A percentile compares a stretch with the other conserved stretches of the same genome.
These are phyloP conservation scores for Podospora tetraspora DNA, from an alignment of 495 filamentous ascomycete genomes.

Conservation along the genomic window DNA sequence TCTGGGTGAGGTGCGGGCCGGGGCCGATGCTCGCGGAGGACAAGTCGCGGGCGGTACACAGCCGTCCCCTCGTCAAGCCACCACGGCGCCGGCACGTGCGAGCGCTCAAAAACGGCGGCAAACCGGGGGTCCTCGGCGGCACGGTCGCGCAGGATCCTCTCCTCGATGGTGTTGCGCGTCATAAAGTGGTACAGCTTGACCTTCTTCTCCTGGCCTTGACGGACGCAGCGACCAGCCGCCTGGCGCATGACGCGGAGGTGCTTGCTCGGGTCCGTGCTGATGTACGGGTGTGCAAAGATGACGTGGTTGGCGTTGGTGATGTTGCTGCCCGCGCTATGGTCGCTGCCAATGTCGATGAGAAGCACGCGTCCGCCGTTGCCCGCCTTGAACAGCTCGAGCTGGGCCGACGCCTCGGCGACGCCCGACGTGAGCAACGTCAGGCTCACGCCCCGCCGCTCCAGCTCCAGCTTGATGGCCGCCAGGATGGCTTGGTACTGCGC, in stretches of 20 bases:
- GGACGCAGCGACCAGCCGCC: constrained; percentile 62
- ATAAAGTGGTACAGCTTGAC: constrained; percentile 70
- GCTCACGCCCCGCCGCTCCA: not conserved
- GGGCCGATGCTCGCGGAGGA: not conserved
- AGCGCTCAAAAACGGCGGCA: not conserved
- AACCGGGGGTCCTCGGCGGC: not conserved
- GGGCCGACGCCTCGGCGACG: not conserved
- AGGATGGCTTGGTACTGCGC: constrained; percentile 27
- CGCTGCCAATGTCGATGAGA: constrained; percentile 59
- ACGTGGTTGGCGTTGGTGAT: constrained; percentile 71
- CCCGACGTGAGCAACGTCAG: not conserved
- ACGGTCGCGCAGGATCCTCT: constrained; percentile 53
- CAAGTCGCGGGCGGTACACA: not conserved
- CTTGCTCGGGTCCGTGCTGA: constrained; percentile 45
- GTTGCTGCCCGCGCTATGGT: constrained; percentile 67
- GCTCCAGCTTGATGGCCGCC: constrained; percentile 18
- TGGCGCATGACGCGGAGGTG: constrained; percentile 62
- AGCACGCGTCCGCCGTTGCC: constrained; percentile 43
- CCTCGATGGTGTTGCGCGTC: constrained; percentile 60
- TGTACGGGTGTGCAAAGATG: constrained; percentile 64
- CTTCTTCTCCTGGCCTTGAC: constrained; percentile 60
- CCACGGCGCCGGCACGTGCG: not conserved
- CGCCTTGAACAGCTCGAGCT: constrained; percentile 28
- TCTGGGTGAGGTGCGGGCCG: not conserved
- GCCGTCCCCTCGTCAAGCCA: not conserved